A percentile compares a stretch with the other conserved stretches of the same genome.
These are phyloP conservation scores for Monosporozyma unispora DNA, from an alignment of 805 yeast species.

Conservation along the genomic window DNA sequence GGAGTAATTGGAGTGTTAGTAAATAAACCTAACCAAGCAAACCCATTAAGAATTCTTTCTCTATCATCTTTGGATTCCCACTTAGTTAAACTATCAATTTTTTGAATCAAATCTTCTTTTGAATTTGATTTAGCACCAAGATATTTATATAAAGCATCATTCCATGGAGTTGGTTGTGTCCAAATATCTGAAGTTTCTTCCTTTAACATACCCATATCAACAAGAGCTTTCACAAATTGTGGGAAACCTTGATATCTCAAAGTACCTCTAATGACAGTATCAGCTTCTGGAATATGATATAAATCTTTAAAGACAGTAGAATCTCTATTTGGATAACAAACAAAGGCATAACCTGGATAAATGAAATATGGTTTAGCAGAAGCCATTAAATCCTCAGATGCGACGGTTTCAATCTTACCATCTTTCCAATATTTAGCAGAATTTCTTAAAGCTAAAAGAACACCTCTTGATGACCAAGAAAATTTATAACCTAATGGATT, in stretches of 20 bases:
- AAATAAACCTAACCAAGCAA: slow-evolving; percentile 91
- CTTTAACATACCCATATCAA: slow-evolving; percentile 84
- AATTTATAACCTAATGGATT: slow-evolving; percentile 98
- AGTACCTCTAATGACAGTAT: slow-evolving; percentile 94
- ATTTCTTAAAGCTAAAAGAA: slow-evolving; percentile 88
- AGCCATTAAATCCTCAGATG: slow-evolving; percentile 88
- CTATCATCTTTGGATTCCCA: slow-evolving; percentile 78
- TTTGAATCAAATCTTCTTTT: slow-evolving; percentile 65
- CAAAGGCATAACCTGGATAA: slow-evolving; percentile 92
- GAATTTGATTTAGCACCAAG: slow-evolving; percentile 64
- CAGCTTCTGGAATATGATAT: slow-evolving; percentile 93
- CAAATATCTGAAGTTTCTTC: slow-evolving; percentile 62
- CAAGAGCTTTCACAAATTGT: slow-evolving; percentile 89
- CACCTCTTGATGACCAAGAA: slow-evolving; percentile 99
- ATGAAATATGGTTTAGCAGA: slow-evolving; percentile 91
- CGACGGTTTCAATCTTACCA: slow-evolving; percentile 71
- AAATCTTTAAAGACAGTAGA: slow-evolving; percentile 88
- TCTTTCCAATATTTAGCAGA: slow-evolving; percentile 82
- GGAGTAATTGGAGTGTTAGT: slow-evolving; percentile 69
- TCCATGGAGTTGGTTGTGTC: slow-evolving; percentile 64
- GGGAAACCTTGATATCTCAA: slow-evolving; percentile 98
- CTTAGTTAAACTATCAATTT: slow-evolving; percentile 67
- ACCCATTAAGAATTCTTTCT: slow-evolving; percentile 78
- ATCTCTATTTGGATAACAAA: slow-evolving; percentile 96
- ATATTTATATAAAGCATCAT: slow-evolving; percentile 69